Evolutionary conservation across 176 grass and related monocot species (phyloP), one percentile per base, ranked within the genome.

Genomic region (Echinochloa phyllopogon): DNA sequence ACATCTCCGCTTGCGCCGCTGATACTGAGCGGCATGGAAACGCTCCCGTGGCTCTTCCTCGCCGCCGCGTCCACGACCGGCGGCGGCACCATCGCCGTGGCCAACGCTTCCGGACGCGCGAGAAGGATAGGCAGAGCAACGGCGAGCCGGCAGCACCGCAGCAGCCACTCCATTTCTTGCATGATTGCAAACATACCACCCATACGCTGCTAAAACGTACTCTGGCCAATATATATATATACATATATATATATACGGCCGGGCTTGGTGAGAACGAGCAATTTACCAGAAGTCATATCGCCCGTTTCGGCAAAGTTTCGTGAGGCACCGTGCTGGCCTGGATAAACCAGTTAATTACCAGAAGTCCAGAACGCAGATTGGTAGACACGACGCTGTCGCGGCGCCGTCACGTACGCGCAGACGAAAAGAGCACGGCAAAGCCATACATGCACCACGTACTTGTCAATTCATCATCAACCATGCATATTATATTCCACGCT

Each of bases 1-100:
- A 36, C 73, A 6, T 37, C 48, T 0, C 7, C 23, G 11, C 27
- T 47, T 1, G 88, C 74, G 53, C 72, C 72, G 1, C 45, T 73
- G 18, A 47, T 29, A 38, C 57, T 63, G 18, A 7, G 27, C 40
- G 72, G 65, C 90, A 74, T 36, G 21, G 39, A 55, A 24, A 88
- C 57, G 40, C 41, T 66, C 3, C 16, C 72, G 29, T 12, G 29
- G 78, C 70, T 50, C 52, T 37, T 63, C 74, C 41, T 57, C 63
- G 45, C 81, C 67, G 1, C 2, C 12, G 17, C 17, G 76, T 64
- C 18, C 38, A 79, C 27, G 1, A 20, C 43, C 52, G 50, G 61
- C 58, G 58, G 16, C 45, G 29, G 44, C 29, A 10, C 13, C 5
- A 21, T 56, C 5, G 75, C 17, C 10, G 10, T 10, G 55, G 69